Evolutionary conservation across 805 yeast genomes (phyloP).

Genomic region (Phaffomyces opuntiae): DNA sequence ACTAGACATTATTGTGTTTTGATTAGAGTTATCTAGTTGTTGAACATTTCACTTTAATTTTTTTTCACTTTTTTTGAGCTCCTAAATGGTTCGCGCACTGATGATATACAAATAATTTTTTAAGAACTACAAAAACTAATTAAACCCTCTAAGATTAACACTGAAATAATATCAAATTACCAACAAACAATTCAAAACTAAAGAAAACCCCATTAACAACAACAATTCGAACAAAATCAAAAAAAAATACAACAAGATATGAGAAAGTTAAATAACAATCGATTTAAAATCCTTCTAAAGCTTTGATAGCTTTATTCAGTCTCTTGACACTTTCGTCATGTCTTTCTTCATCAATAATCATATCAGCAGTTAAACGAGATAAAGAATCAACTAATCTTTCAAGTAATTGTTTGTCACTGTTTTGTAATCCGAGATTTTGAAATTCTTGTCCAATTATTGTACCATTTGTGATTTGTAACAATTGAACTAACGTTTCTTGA

Average conservation of each 20-base stretch:
- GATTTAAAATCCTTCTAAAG: conserved; percentile 68
- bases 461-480: conserved; percentile 34
- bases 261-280: too few species aligned
- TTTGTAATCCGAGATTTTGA: conserved; percentile 62
- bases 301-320: conserved; percentile 73
- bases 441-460: conserved; percentile 52
- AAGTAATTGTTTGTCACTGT: conserved; percentile 68
- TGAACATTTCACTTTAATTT: background rate
- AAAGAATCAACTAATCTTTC: conserved; percentile 84
- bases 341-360: conserved; percentile 78
- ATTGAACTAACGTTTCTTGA: conserved; percentile 29
- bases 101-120: too few species aligned
- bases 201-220: too few species aligned
- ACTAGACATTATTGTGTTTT: conserved; percentile 23
- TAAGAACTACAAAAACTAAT: too few species aligned
- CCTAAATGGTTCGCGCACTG: too few species aligned
- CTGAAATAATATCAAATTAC: too few species aligned
- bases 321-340: conserved; percentile 75
- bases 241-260: background rate
- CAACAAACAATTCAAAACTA: too few species aligned
- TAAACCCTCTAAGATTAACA: too few species aligned
- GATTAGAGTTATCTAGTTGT: too few species aligned
- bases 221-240: too few species aligned
- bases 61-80: background rate
- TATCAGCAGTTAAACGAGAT: conserved; percentile 81